Percentiles rank a stretch among this genome's conserved stretches.
These are phyloP conservation scores for Myriosclerotinia duriaeana DNA, from an alignment of 2,329 filamentous ascomycete species.

Conservation along the genomic window DNA sequence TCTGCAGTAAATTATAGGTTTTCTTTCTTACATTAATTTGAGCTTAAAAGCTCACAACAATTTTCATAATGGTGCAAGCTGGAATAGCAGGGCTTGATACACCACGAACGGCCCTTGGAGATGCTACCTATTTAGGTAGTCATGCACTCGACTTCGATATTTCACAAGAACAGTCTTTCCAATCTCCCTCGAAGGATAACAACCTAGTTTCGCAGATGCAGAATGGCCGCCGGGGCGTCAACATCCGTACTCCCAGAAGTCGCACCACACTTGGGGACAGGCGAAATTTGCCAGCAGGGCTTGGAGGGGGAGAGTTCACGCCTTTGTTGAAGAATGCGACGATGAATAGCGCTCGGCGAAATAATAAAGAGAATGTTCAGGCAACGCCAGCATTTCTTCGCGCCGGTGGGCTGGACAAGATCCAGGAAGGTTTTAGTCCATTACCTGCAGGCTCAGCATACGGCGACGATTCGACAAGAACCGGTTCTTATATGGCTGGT, in stretches of 20 bases:
- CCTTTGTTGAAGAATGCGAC: slow-evolving; percentile 83
- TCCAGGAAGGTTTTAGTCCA: slow-evolving; percentile 71
- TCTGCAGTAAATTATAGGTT: slow-evolving; percentile 28
- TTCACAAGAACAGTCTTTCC: slow-evolving; percentile 84
- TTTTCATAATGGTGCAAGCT: slow-evolving; percentile 59
- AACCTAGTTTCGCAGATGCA: slow-evolving; percentile 72
- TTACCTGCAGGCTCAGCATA: slow-evolving; percentile 71
- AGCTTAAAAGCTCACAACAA: slow-evolving; percentile 29
- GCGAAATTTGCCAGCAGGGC: slow-evolving; percentile 63
- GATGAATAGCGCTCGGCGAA: slow-evolving; percentile 66
- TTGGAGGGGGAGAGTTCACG: slow-evolving; percentile 80
- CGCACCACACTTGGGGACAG: slow-evolving; percentile 70
- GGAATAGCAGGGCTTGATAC: slow-evolving; percentile 73
- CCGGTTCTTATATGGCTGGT: slow-evolving; percentile 60
- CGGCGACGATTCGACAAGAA: slow-evolving; percentile 55
- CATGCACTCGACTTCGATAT: slow-evolving; percentile 71
- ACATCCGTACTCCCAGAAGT: slow-evolving; percentile 68
- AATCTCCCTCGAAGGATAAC: slow-evolving; percentile 72
- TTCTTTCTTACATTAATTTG: slow-evolving; percentile 29
- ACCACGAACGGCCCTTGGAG: slow-evolving; percentile 79
- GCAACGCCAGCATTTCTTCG: slow-evolving; percentile 69
- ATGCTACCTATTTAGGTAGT: slow-evolving; percentile 76
- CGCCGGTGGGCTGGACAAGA: slow-evolving; percentile 57
- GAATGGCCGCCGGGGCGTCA: slow-evolving; percentile 59
- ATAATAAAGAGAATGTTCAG: slow-evolving; percentile 60